Evolutionary conservation across 768 basidiomycete genomes (phyloP).

Genomic region (Lactarius evosmus): DNA sequence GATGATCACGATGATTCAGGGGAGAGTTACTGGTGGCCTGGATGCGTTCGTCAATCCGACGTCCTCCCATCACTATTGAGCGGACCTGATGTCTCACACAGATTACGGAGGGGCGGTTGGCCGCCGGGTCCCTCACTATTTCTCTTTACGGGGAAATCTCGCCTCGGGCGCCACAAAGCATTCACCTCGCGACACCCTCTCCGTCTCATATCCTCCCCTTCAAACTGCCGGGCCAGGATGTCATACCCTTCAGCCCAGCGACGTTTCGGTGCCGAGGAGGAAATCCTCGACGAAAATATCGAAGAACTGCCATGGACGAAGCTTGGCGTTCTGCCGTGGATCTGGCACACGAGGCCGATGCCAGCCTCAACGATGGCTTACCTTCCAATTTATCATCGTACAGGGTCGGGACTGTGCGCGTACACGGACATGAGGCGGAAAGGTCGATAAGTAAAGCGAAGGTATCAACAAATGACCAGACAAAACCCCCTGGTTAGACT

Average conservation of each 20-base stretch:
- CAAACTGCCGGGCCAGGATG: conserved; percentile 33
- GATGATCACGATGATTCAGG: conserved; percentile 29
- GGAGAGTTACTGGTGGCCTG: conserved; percentile 65
- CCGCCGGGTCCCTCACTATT: conserved; percentile 33
- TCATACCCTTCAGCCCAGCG: conserved; percentile 43
- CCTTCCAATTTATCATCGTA: conserved; percentile 27
- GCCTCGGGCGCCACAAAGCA: conserved; percentile 24
- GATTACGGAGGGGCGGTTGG: conserved; percentile 28
- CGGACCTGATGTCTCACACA: neutral
- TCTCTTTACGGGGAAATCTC: conserved; percentile 34
- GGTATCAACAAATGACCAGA: neutral
- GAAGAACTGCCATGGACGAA: conserved; percentile 23
- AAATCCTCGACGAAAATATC: neutral
- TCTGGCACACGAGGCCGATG: conserved; percentile 25
- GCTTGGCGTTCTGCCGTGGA: conserved; percentile 26
- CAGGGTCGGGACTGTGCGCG: conserved; percentile 1
- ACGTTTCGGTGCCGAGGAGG: conserved; percentile 31
- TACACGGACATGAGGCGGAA: neutral
- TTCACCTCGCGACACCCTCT: conserved; percentile 37
- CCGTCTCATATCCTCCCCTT: conserved; percentile 44
- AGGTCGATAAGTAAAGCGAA: neutral
- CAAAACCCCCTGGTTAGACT: conserved; percentile 10
- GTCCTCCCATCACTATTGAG: conserved; percentile 16
- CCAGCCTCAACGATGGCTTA: conserved; percentile 24
- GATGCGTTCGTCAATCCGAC: conserved; percentile 44